These are phyloP conservation scores for Pseudogymnoascus sp. DNA, from an alignment of 2,329 filamentous ascomycete species.

Conservation along the genomic window DNA sequence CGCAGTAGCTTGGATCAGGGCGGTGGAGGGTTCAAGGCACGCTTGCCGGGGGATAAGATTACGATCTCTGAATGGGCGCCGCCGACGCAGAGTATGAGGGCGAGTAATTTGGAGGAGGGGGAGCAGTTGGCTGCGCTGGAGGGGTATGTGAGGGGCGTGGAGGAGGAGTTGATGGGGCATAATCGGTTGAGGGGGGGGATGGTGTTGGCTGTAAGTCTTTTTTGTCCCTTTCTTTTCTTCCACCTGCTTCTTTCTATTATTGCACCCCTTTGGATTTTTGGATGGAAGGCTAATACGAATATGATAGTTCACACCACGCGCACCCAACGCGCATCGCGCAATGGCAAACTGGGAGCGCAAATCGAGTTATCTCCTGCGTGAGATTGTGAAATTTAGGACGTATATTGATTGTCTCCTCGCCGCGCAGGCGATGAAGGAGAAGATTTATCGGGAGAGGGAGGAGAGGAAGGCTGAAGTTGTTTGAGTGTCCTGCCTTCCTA, in stretches of 20 bases:
- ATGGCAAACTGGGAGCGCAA: conserved; percentile 98
- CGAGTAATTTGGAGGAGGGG: conserved; percentile 66
- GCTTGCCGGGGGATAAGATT: conserved; percentile 77
- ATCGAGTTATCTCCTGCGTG: conserved; percentile 79
- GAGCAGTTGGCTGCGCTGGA: conserved; percentile 72
- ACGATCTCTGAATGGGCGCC: conserved; percentile 83
- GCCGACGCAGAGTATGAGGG: conserved; percentile 82
- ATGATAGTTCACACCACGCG: conserved; percentile 76
- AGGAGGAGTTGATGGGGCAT: conserved; percentile 76
- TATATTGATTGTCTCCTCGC: conserved; percentile 80
- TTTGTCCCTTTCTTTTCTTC: neutral
- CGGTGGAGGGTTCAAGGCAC: conserved; percentile 32
- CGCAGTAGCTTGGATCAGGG: conserved; percentile 48
- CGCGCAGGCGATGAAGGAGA: conserved; percentile 61
- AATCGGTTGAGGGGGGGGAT: conserved; percentile 83
- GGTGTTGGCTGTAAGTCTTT: conserved; percentile 60
- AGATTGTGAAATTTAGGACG: conserved; percentile 94
- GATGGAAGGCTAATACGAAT: too few species aligned
- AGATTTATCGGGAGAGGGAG: conserved; percentile 56
- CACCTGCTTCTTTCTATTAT: neutral
- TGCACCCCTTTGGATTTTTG: too few species aligned
- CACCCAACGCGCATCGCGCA: conserved; percentile 71
- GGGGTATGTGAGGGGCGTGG: conserved; percentile 75
- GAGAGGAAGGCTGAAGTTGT: neutral
- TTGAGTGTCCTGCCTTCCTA: too few species aligned